Conservation (phyloP, 2,329 filamentous ascomycete genomes). For the Alternaria arbusti region DNA sequence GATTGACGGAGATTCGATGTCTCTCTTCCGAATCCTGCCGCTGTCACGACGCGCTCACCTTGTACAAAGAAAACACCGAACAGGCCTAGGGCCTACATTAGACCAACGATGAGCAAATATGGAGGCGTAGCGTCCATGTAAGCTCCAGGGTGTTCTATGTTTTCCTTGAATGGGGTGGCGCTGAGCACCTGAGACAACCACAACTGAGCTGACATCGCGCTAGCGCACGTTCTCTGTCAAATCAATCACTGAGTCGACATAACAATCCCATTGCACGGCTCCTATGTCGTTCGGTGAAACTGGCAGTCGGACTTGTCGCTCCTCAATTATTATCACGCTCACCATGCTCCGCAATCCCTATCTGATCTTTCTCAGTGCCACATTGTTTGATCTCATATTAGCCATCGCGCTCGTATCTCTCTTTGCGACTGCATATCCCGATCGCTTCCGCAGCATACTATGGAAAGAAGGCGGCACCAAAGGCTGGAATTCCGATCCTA, state of each 20-base stretch:
- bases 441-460: constrained; percentile 10
- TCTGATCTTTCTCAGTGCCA: neutral
- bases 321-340: neutral
- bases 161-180: no score
- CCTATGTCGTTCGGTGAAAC: neutral
- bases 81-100: no score
- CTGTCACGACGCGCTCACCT: neutral
- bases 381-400: constrained; percentile 10
- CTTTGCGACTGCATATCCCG: constrained; percentile 15
- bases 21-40: neutral
- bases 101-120: no score
- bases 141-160: no score
- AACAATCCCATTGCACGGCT: neutral
- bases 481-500: constrained; percentile 28
- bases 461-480: constrained; percentile 20
- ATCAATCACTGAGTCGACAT: neutral
- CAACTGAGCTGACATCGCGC: neutral
- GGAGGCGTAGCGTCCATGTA: no score
- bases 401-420: constrained; percentile 12
- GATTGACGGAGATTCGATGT: neutral
- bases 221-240: neutral
- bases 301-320: neutral
- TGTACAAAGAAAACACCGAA: no score
- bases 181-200: neutral
- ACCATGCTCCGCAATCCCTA: neutral